These are phyloP conservation scores for Didymella pomorum DNA, from an alignment of 2,329 filamentous ascomycete genomes.

Conservation along the genomic window DNA sequence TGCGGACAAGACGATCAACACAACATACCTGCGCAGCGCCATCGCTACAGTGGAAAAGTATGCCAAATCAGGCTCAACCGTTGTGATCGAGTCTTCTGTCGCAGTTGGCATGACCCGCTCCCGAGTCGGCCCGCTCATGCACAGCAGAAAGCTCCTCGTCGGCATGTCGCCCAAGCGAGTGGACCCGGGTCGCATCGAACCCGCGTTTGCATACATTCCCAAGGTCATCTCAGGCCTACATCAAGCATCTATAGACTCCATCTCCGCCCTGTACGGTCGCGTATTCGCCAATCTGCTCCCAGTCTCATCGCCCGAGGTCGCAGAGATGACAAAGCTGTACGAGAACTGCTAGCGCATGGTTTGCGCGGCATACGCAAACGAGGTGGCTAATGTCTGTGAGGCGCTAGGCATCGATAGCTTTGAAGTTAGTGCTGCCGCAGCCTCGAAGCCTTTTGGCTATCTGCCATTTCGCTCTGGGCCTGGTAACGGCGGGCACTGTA, in stretches of 20 bases:
- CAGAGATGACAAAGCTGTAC: neutral
- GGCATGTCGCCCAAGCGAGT: neutral
- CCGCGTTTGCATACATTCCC: neutral
- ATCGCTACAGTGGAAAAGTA: neutral
- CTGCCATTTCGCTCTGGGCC: slow-evolving; percentile 58
- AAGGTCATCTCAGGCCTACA: neutral
- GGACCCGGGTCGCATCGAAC: neutral
- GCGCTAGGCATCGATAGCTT: slow-evolving; percentile 58
- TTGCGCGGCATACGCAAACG: neutral
- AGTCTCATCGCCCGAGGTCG: neutral
- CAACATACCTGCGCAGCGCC: slow-evolving; percentile 18
- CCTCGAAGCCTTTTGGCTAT: slow-evolving; percentile 56
- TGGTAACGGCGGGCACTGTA: slow-evolving; percentile 65
- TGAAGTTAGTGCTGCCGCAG: slow-evolving; percentile 60
- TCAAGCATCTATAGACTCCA: neutral
- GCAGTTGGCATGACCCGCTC: neutral
- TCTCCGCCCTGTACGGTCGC: neutral
- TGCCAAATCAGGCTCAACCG: neutral
- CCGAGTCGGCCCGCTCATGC: neutral
- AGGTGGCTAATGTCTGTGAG: slow-evolving; percentile 48
- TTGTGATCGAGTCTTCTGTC: neutral
- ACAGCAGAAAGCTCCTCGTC: neutral
- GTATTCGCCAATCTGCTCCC: neutral
- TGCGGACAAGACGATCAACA: slow-evolving; percentile 58
- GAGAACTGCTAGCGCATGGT: neutral